Evolutionary conservation across 495 filamentous ascomycete genomes (phyloP), one percentile per base, ranked within the genome.

Genomic region (Talaromyces thailandensis): DNA sequence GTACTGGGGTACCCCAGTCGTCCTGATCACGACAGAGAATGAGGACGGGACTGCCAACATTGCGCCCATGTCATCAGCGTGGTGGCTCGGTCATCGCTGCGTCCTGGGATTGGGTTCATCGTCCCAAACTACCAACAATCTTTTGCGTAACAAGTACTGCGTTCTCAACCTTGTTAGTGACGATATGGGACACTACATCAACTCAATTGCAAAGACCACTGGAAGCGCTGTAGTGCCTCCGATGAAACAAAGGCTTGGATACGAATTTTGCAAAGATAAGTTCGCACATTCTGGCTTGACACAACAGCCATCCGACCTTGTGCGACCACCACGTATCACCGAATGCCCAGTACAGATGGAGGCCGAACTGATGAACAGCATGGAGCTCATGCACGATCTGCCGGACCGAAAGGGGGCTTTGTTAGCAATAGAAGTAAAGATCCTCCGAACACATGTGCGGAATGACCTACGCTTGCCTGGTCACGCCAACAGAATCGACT

Each of bases 41-140:
- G 69, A 70, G 67, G 75, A 79, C 63, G 69, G 69, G 4, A 73
- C 75, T 18, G 63, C 65, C 63, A 79, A 79, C 63, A 75, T 80
- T 43, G 67, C 64, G 7, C 71, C 75, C 8, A 78, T 79, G 60
- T 80, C 78, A 18, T 79, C 78, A 43, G 78, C 74, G 58, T 80
- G 70, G 71, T 80, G 76, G 78, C 71, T 79, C 40, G 76, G 72
- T 28, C 66, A 76, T 61, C 71, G 71, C 14, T 79, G 78, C 68
- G 64, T 80, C 64, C 71, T 80, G 16, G 78, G 78, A n/a, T 64
- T 79, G 7, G 68, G 26, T 14, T 64, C 65, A 31, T 57, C 63
- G 56, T 76, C 73, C 28, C 74, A 79, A 64, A 79, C 76, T 1
- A 73, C 76, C 3, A 57, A 69, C 56, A 79, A 80, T 55, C 69